Base-by-base conservation (phyloP, 2,329 filamentous ascomycete species). In the Cercospora zeae-maydis region DNA sequence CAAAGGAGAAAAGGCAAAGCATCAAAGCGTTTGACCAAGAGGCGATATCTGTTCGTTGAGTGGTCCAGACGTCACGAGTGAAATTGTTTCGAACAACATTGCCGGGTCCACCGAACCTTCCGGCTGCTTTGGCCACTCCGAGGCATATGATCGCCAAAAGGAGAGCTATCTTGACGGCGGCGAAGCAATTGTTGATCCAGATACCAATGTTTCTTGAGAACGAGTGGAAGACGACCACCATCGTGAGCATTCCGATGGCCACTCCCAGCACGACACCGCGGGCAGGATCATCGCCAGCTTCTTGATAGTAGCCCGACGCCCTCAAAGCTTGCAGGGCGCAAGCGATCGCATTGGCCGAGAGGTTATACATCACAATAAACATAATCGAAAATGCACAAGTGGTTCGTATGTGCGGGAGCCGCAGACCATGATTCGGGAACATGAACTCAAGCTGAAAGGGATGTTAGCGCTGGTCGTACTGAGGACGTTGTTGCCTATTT, bases 161-260 rank as follows among this genome's bases (percentile, higher is more conserved):
- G 1, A 84, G 78, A 51, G 74, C 67, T 2, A 83, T 70, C 66
- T 85, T 85, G 62, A 82, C 67, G 2, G 79, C 70, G 3, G 82
- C 82, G 33, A 85, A 74, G n/a, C 77, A 24, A 64, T 84, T 84
- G 69, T 82, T 83, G 24, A 84, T 67, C 21, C 75, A 69, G 47
- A 85, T 83, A 1, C 83, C 83, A 2, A 80, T 81, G 7, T 78
- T 74, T 27, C 83, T 75, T 47, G 80, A 84, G 30, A 75, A 70
- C 2, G 72, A 77, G 63, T 85, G 83, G 1, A 84, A 75, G 16
- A 83, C 74, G 60, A 81, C 81, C 2, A 80, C 78, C 10, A 78
- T 66, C 0, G 77, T 77, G 7, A 80, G 75, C 0, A 78, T 73
- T 4, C 71, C 76, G 27, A 84, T 74, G 0, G 83, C 83, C 39